Conservation (phyloP, 352 stramenopile genomes). For the Globisporangium viniferum region DNA sequence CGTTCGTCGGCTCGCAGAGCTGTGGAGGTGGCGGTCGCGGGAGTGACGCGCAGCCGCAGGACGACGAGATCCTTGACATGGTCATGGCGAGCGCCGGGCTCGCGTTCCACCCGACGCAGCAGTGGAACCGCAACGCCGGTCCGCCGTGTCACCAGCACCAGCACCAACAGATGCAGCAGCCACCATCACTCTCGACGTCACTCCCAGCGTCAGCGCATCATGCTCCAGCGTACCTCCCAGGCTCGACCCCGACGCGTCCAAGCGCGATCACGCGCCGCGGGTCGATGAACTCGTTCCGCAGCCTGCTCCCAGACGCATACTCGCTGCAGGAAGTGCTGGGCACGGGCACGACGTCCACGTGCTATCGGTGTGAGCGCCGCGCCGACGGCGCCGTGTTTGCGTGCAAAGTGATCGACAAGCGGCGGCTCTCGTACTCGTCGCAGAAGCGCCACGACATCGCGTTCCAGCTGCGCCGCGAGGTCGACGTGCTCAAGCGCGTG, state of each 20-base stretch:
- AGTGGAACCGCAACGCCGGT: slow-evolving; percentile 8
- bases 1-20: slow-evolving; percentile 26
- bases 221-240: not conserved
- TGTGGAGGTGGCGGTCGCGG: not conserved
- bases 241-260: not conserved
- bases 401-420: slow-evolving; percentile 83
- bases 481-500: slow-evolving; percentile 58
- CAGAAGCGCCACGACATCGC: slow-evolving; percentile 52
- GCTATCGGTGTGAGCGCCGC: slow-evolving; percentile 51
- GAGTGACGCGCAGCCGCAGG: slow-evolving; percentile 15
- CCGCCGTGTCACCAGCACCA: not conserved
- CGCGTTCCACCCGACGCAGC: slow-evolving; percentile 15
- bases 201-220: not conserved
- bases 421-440: slow-evolving; percentile 39
- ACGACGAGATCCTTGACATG: slow-evolving; percentile 29
- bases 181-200: slow-evolving; percentile 3
- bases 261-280: slow-evolving; percentile 11
- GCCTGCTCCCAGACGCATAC: slow-evolving; percentile 40
- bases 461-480: slow-evolving; percentile 56
- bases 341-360: slow-evolving; percentile 68
- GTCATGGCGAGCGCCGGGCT: slow-evolving; percentile 25
- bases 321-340: slow-evolving; percentile 59
- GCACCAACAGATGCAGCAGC: not conserved
- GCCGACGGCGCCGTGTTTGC: slow-evolving; percentile 51
- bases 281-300: slow-evolving; percentile 30